Evolutionary conservation across 768 basidiomycete genomes (phyloP).

Genomic region (Russula dissimulans): DNA sequence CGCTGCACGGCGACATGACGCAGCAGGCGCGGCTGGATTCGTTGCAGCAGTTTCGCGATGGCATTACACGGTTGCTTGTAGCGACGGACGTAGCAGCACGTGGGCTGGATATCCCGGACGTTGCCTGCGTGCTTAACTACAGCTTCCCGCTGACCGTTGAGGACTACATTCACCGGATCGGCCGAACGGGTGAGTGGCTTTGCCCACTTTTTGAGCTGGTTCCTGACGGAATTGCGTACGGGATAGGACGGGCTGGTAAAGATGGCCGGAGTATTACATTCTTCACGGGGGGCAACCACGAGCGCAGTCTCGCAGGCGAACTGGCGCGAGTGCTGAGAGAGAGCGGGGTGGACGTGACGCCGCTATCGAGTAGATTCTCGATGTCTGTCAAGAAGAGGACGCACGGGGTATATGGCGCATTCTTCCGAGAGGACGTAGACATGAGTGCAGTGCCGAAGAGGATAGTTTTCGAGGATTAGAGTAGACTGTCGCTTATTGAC

Average conservation of each 20-base stretch:
- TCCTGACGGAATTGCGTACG: too few species aligned
- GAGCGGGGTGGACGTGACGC: conserved; percentile 71
- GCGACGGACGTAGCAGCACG: conserved; percentile 97
- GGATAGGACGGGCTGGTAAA: conserved; percentile 75
- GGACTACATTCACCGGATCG: conserved; percentile 86
- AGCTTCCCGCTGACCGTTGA: conserved; percentile 97
- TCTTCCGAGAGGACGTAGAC: conserved; percentile 62
- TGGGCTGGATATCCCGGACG: conserved; percentile 95
- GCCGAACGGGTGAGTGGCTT: conserved; percentile 58
- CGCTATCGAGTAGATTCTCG: conserved; percentile 75
- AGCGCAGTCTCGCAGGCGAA: conserved; percentile 83
- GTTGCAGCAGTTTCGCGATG: conserved; percentile 79
- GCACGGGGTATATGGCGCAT: conserved; percentile 84
- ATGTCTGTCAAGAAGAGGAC: conserved; percentile 97
- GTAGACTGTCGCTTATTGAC: not conserved
- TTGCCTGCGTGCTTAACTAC: conserved; percentile 90
- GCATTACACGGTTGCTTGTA: conserved; percentile 72
- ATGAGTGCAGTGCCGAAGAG: conserved; percentile 58
- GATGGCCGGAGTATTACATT: conserved; percentile 90
- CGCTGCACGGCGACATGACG: conserved; percentile 85
- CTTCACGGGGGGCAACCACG: conserved; percentile 89
- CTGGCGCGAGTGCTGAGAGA: conserved; percentile 85
- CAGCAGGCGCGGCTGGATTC: conserved; percentile 79
- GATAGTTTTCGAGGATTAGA: conserved; percentile 51
- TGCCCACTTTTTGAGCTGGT: too few species aligned